Conservation (phyloP, 441 rosid species). For the Croton setiger region DNA sequence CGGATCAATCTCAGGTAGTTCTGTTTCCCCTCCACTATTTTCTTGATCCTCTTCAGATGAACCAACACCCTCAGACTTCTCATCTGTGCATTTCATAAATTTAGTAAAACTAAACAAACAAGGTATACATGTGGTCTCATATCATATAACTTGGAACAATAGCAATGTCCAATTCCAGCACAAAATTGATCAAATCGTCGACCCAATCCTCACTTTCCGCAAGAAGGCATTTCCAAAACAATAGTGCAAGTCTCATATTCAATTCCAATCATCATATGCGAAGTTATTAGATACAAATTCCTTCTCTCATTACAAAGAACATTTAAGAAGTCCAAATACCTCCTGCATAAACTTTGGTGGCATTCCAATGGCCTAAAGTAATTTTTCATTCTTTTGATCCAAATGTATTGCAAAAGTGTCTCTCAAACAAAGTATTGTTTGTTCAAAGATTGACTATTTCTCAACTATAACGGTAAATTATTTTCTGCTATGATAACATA, state of each 20-base stretch:
- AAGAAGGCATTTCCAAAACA: neutral
- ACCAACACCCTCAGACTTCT: conserved; percentile 69
- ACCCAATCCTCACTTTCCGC: neutral
- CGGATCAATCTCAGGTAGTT: conserved; percentile 77
- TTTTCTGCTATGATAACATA: neutral
- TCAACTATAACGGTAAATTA: neutral
- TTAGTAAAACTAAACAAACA: neutral
- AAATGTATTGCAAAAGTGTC: neutral
- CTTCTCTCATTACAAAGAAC: neutral
- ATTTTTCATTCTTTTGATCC: neutral
- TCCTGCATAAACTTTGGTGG: neutral
- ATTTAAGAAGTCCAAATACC: neutral
- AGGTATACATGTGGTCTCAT: neutral
- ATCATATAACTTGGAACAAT: neutral
- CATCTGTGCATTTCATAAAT: conserved; percentile 48
- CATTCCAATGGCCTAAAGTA: neutral
- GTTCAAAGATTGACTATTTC: neutral
- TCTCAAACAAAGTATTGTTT: neutral
- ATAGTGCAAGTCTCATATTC: neutral
- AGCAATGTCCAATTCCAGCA: neutral
- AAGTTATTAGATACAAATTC: neutral
- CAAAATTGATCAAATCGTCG: too few species aligned
- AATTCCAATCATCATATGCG: neutral
- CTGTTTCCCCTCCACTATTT: conserved; percentile 82
- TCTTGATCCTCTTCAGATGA: conserved; percentile 92